Evolutionary conservation across 306 rosid species (phyloP).

Genomic region (Abrus pulchellus): DNA sequence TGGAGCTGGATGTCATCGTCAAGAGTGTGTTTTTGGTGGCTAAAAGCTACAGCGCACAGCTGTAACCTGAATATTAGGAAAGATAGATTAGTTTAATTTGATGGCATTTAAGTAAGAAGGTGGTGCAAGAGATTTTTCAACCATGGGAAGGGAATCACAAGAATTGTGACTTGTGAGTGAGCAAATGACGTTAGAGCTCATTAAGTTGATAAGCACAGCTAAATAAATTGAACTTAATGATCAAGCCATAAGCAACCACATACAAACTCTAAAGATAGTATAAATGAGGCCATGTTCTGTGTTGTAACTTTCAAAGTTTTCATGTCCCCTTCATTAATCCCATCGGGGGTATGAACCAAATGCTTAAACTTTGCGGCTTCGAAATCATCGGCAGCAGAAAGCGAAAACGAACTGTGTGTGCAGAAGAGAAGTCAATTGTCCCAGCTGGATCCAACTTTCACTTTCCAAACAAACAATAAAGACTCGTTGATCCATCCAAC

Average conservation of each 20-base stretch:
- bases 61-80: not conserved
- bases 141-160: not conserved
- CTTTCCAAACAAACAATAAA: not conserved
- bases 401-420: not conserved
- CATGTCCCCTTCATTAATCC: not conserved
- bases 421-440: slow-evolving; percentile 35
- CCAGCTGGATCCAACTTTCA: slow-evolving; percentile 35
- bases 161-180: not conserved
- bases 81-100: not conserved
- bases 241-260: not conserved
- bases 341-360: not conserved
- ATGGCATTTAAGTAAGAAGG: not conserved
- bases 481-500: slow-evolving; percentile 34
- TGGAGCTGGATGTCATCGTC: slow-evolving; percentile 12
- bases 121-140: slow-evolving; percentile 1
- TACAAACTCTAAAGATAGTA: not conserved
- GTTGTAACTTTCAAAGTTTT: not conserved
- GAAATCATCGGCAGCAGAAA: not conserved
- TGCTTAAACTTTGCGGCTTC: slow-evolving; percentile 32
- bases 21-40: slow-evolving; percentile 8
- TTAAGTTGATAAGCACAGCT: not conserved
- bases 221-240: not conserved
- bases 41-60: not conserved
- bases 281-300: not conserved
- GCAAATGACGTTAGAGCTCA: not conserved